Conservation (phyloP, 2,329 filamentous ascomycete species). For the Fusarium metavorans region DNA sequence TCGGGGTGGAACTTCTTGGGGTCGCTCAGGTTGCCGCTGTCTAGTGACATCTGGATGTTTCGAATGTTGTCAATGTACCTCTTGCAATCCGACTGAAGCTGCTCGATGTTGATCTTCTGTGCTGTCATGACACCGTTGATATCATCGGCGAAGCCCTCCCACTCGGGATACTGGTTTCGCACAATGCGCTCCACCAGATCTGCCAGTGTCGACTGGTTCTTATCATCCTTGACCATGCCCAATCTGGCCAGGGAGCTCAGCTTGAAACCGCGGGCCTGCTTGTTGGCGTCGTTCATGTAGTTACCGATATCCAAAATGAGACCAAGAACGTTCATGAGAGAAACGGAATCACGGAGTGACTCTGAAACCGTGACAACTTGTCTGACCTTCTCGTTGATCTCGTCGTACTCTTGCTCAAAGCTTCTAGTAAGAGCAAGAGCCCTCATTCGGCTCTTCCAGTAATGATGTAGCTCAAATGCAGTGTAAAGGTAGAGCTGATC, state of each 20-base stretch:
- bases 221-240: conserved; percentile 98
- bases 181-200: conserved; percentile 97
- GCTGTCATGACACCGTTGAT: conserved; percentile 81
- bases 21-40: conserved; percentile 94
- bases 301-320: conserved; percentile 98
- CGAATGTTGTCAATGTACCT: conserved; percentile 95
- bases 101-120: conserved; percentile 96
- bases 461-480: conserved; percentile 93
- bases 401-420: conserved; percentile 90
- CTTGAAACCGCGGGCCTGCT: conserved; percentile 98
- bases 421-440: conserved; percentile 86
- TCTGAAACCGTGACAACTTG: conserved; percentile 91
- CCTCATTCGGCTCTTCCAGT: conserved; percentile 98
- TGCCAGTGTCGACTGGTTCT: conserved; percentile 96
- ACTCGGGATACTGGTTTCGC: conserved; percentile 94
- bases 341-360: conserved; percentile 88
- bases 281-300: conserved; percentile 99
- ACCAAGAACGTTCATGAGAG: conserved; percentile 94
- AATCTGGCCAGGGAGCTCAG: conserved; percentile 91
- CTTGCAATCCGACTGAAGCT: conserved; percentile 86
- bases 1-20: conserved; percentile 98
- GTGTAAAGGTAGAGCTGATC: conserved; percentile 96
- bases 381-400: conserved; percentile 86
- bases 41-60: conserved; percentile 91
- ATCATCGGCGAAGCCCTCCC: conserved; percentile 89